Conservation (phyloP, 805 yeast genomes). For the Candida qinlingensis region DNA sequence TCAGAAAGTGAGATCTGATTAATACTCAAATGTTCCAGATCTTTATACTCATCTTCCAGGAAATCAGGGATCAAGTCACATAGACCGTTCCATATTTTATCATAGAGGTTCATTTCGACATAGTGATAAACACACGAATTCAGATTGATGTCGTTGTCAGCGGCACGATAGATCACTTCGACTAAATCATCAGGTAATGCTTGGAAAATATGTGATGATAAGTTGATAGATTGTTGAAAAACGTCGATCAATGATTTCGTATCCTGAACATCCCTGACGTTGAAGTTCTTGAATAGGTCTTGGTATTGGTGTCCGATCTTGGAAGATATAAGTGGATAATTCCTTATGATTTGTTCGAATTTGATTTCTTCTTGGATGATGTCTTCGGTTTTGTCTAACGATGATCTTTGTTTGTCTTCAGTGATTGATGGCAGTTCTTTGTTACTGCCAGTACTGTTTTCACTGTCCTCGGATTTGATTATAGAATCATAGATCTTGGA, state of each 20-base stretch:
- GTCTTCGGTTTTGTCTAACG: not conserved
- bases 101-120: slow-evolving; percentile 65
- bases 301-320: slow-evolving; percentile 36
- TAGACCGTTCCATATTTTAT: slow-evolving; percentile 55
- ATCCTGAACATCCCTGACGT: slow-evolving; percentile 26
- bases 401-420: not conserved
- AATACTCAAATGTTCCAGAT: slow-evolving; percentile 28
- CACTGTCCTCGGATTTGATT: not conserved
- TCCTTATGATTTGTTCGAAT: slow-evolving; percentile 35
- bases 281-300: slow-evolving; percentile 33
- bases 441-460: slow-evolving; percentile 1
- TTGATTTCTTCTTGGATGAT: slow-evolving; percentile 9
- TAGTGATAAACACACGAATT: slow-evolving; percentile 58
- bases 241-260: slow-evolving; percentile 24
- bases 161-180: slow-evolving; percentile 20
- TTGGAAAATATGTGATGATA: slow-evolving; percentile 26
- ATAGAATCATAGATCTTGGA: slow-evolving; percentile 1
- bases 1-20: slow-evolving; percentile 38
- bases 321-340: slow-evolving; percentile 34
- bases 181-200: slow-evolving; percentile 20
- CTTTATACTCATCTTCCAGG: slow-evolving; percentile 18
- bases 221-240: slow-evolving; percentile 23
- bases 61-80: slow-evolving; percentile 23
- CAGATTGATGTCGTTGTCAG: slow-evolving; percentile 39
- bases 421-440: not conserved